A percentile compares a stretch with the other conserved stretches of the same genome.
Conservation (phyloP, 306 rosid species). For the Cyamopsis tetragonoloba region DNA sequence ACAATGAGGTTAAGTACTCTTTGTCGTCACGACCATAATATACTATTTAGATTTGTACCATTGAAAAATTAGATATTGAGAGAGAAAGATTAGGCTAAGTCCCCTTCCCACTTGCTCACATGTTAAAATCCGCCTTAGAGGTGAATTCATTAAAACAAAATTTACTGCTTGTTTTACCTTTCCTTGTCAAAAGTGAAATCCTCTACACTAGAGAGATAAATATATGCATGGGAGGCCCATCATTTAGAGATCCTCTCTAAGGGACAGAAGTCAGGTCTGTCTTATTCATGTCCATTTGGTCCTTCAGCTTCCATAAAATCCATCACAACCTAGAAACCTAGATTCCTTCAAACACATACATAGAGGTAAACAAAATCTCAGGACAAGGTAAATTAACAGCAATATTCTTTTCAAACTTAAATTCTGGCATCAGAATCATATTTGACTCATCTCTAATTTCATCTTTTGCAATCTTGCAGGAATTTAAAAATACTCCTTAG, state of each 20-base stretch:
- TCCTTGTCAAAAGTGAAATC: slow-evolving; percentile 39
- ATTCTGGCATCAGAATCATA: slow-evolving; percentile 5
- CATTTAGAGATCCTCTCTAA: slow-evolving; percentile 36
- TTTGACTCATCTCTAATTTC: slow-evolving; percentile 9
- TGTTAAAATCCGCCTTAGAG: too few relatives aligned
- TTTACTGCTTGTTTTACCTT: slow-evolving; percentile 19
- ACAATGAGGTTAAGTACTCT: too few relatives aligned
- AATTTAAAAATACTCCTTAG: slow-evolving; percentile 18
- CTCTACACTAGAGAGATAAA: slow-evolving; percentile 32
- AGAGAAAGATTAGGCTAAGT: too few relatives aligned
- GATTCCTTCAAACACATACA: slow-evolving; percentile 12
- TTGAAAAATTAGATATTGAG: too few relatives aligned
- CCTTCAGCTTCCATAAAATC: slow-evolving; percentile 24
- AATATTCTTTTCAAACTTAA: neutral
- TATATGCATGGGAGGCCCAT: slow-evolving; percentile 30
- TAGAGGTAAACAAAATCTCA: slow-evolving; percentile 28
- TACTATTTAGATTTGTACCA: too few relatives aligned
- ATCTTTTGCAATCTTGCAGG: neutral
- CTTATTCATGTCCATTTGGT: slow-evolving; percentile 30
- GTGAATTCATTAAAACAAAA: neutral
- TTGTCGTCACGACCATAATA: too few relatives aligned
- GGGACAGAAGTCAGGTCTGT: slow-evolving; percentile 29
- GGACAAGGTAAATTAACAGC: neutral
- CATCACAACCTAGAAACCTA: neutral
- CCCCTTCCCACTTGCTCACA: too few relatives aligned